phyloP scores from a whole-genome alignment of 306 rosid species.

The Citrullus amarus region DNA sequence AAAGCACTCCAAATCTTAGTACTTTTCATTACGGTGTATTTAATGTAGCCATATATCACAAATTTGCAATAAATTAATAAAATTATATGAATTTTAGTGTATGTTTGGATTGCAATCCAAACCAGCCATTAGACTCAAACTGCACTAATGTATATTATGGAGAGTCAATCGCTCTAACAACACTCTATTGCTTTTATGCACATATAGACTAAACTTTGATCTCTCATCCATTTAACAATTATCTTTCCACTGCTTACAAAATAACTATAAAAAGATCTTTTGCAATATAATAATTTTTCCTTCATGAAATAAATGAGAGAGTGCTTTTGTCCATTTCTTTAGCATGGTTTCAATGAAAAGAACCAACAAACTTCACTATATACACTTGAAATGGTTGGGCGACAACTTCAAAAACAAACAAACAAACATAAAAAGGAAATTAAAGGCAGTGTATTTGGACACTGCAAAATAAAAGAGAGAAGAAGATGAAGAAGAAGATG shows the following conservation, averaged over 20 bases:
- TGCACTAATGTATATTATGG: no score
- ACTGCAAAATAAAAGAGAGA: not conserved
- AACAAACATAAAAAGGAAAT: not conserved
- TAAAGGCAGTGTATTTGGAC: not conserved
- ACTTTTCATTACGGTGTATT: no score
- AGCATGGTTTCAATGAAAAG: not conserved
- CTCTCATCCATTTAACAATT: not conserved
- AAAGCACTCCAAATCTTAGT: no score
- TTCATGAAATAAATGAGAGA: not conserved
- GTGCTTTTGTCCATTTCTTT: not conserved
- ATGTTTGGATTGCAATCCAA: no score
- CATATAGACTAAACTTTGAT: not conserved
- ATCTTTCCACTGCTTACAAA: not conserved
- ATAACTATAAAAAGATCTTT: not conserved
- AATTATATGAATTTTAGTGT: no score
- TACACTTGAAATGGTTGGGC: not conserved
- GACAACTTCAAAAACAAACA: not conserved
- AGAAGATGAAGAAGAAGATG: not conserved
- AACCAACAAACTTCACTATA: conserved; percentile 1
- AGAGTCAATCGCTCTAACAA: no score
- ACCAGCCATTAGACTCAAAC: no score
- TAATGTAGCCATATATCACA: no score
- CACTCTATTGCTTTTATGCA: not conserved
- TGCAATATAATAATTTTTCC: not conserved
- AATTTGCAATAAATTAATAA: no score